Base-by-base conservation (phyloP, 2,329 filamentous ascomycete genomes). In the Chaetomiaceae sp. region DNA sequence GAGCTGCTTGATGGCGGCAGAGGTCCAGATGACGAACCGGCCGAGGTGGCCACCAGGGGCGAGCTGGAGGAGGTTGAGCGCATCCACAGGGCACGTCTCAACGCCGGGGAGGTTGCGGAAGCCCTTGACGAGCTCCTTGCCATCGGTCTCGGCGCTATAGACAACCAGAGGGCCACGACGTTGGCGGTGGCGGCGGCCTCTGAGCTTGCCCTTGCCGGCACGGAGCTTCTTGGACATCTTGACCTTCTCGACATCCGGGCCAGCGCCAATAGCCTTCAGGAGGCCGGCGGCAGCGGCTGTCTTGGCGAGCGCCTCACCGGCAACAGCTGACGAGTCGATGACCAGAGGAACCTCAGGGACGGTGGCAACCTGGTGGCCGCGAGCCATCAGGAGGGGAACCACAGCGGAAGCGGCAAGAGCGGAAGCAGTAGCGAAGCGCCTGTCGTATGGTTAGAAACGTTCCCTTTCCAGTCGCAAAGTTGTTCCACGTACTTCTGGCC, bases 51-150 rank as follows among this genome's bases (percentile, higher is more conserved):
- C 95, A 83, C 94, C 94, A 66, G 94, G 94, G 65, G 94, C 94
- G 73, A 99, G 90, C 84, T 99, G 94, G 74, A 99, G 90, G 70
- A 97, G 91, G 85, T 97, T 96, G 70, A 99, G 85, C 63, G 90
- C 80, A 78, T 87, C 91, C 75, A 96, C 91, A 66, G 91, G 86
- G 71, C 82, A 91, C 64, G 90, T 96, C 88, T 99, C 94, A 65
- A 97, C 91, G 79, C 94, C 94, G 70, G 94, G 85, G 71, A 99
- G 88, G 87, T 99, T 99, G 83, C 94, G 91, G 89, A 96, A 96
- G 68, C 90, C 92, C 71, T 82, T 84, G 73, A 92, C 82, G 65
- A 99, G 85, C 73, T 95, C 88, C 80, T 91, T 95, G 79, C 94
- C 91, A 73, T 99, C 95, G 70, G 86, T 83, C 75, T 91, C 89